Base-by-base conservation (phyloP, 345 rosid species). In the Litchi chinensis region DNA sequence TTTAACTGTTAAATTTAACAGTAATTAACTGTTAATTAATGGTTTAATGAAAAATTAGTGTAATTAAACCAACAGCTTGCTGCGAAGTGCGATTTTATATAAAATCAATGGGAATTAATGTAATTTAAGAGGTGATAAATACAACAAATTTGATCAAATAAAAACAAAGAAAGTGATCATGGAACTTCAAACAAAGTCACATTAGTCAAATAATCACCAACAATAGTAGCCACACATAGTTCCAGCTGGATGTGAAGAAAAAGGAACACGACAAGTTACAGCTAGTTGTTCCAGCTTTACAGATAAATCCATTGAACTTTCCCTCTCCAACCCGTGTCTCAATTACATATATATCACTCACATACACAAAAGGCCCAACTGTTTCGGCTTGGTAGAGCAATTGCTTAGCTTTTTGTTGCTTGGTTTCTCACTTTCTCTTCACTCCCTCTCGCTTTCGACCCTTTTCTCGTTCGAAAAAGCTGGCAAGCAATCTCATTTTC, bases 221-320 rank as follows among this genome's bases (percentile, higher is more conserved):
- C 21, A 4, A 19, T 8, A 59, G 8, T 8, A 59, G 8, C 22
- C 15, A 7, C 63, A 18, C 2, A 32, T 32, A 50, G 15, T 3
- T 3, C 56, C 19, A 32, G 37, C 2, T 28, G 6, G 32, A 71
- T 32, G 18, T 10, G 60, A 32, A 32, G 2, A 32, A 32, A 18
- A 28, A 50, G 43, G 7, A 5, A 15, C 32, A 11, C 24, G 0
- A 9, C 28, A 63, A 15, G 6, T 64, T 32, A 64, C 70, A 46
- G 63, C 44, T 26, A 75, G 24, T n/a, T 63, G 24, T n/a, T 63
- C 69, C 69, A 62, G 59, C 56, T 59, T 60, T 24, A 54, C 8
- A 5, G 56, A 74, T 63, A 22, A 56, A 7, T 44, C 22, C 18
- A 21, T 8, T 59, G 13, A 13, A 41, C 15, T 5, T 40, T 60